Percentiles rank a stretch among this genome's conserved stretches.
These are phyloP conservation scores for Citrullus colocynthis DNA, from an alignment of 306 rosid species.

Conservation along the genomic window DNA sequence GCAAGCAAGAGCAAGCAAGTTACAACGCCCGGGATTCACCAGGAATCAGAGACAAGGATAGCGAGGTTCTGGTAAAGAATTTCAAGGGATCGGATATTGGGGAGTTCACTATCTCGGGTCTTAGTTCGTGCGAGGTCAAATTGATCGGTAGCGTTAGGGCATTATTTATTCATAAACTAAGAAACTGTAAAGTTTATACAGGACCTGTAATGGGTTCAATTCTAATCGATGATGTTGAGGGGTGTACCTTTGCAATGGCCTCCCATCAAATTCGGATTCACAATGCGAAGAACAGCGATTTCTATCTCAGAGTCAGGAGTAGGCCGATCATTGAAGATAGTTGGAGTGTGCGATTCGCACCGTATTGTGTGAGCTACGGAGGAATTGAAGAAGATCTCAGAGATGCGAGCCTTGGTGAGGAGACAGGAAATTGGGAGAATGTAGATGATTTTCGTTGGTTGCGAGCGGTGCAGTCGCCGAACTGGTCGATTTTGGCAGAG, in stretches of 20 bases:
- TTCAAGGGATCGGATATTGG: conserved; percentile 49
- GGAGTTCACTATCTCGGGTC: conserved; percentile 64
- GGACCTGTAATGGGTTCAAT: conserved; percentile 64
- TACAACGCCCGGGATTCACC: conserved; percentile 37
- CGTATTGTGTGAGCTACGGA: conserved; percentile 53
- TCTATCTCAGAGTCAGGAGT: conserved; percentile 81
- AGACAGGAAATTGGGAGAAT: conserved; percentile 72
- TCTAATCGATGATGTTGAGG: conserved; percentile 60
- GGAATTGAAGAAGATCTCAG: conserved; percentile 62
- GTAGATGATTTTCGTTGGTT: conserved; percentile 89
- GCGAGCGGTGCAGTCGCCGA: conserved; percentile 63
- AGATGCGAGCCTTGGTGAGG: conserved; percentile 36
- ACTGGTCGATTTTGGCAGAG: conserved; percentile 69
- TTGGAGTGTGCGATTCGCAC: conserved; percentile 53
- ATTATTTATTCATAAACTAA: conserved; percentile 55
- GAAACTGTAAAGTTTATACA: conserved; percentile 41
- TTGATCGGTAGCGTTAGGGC: conserved; percentile 53
- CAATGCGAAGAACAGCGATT: conserved; percentile 40
- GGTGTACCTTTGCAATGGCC: conserved; percentile 48
- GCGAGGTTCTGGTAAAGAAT: conserved; percentile 31
- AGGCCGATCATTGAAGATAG: conserved; percentile 76
- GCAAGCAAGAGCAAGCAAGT: conserved; percentile 11
- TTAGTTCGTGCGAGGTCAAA: conserved; percentile 77
- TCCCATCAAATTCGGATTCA: conserved; percentile 92
- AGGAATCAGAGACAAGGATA: conserved; percentile 39